Evolutionary conservation across 768 basidiomycete species (phyloP), one percentile per base, ranked within the genome.

Genomic region (Mycena belliarum): DNA sequence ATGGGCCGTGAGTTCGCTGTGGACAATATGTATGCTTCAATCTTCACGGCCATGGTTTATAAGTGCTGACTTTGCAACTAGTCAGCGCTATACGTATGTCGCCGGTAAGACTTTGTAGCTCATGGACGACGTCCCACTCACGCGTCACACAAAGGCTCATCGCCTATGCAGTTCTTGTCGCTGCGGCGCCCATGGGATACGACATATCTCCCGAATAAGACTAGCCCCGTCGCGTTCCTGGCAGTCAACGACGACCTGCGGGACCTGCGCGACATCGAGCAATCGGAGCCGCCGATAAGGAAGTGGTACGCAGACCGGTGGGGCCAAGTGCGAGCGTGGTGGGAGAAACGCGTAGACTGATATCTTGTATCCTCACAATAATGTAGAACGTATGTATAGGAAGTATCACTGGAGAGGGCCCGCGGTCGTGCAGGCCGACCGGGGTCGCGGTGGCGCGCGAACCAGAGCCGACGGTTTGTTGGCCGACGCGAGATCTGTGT

Each of bases 21-120:
- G 1, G 35, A 57, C 41, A 18, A 10, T 1, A 60, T 63, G 61
- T 63, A 21, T 20, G 61, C 46, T 3, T 28, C 11, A 18, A 14
- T 38, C n/a, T 40, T 23, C 29, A 6, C 12, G 29, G 9, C 15
- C 2, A 21, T 4, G 12, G n/a, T n/a, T n/a, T 20, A 51, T 25
- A 21, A 15, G 11, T n/a, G 38, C 12, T 43, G 23, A 37, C 9
- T 32, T 16, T 23, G 25, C 32, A 6, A 3, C 43, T 11, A 41
- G 61, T n/a, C 62, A 63, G 12, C 58, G 62, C 11, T 63, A 63
- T 46, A 47, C 54, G 1, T 63, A 63, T 33, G 62, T 57, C 37
- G 16, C 54, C 38, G 62, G 61, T 55, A 48, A 38, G 50, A n/a
- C 0, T 11, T 43, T 35, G 4, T 8, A 6, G 29, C 21, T 11